Conservation (phyloP, 2,329 filamentous ascomycete species). For the Fusarium ambrosium region DNA sequence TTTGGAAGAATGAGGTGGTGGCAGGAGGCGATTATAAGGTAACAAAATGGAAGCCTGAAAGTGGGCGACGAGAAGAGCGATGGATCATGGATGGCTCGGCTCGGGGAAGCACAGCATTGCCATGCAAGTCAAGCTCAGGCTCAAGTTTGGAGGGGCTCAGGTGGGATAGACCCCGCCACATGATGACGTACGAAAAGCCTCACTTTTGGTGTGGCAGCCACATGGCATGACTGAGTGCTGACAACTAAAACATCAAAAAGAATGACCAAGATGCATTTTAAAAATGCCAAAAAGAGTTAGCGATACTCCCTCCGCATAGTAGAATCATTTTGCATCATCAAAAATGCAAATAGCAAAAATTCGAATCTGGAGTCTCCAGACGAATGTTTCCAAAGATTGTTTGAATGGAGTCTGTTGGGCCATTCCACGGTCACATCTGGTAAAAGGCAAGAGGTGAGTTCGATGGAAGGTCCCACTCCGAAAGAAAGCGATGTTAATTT, state of each 20-base stretch:
- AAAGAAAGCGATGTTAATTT: constrained; percentile 7
- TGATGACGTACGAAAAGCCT: constrained; percentile 39
- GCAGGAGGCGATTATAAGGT: constrained; percentile 22
- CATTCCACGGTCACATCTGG: constrained; percentile 80
- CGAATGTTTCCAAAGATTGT: constrained; percentile 65
- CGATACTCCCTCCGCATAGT: rapidly evolving
- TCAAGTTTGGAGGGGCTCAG: constrained; percentile 39
- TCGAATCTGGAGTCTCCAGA: constrained; percentile 59
- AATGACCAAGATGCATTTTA: background rate
- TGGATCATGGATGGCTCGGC: constrained; percentile 35
- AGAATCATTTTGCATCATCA: background rate
- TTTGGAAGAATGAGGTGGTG: constrained; percentile 6
- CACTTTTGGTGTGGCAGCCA: background rate
- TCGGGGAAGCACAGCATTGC: background rate
- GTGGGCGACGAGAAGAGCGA: constrained; percentile 21
- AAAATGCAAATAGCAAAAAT: constrained; percentile 50
- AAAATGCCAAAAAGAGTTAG: background rate
- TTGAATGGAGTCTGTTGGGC: constrained; percentile 66
- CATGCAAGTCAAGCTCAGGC: constrained; percentile 4
- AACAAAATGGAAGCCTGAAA: constrained; percentile 34
- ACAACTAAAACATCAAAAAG: background rate
- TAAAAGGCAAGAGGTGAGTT: constrained; percentile 86
- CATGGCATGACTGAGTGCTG: background rate
- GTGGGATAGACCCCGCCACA: constrained; percentile 23
- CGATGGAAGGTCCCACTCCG: constrained; percentile 79